These are phyloP conservation scores for Ilyonectria mors-panacis DNA, from an alignment of 2,329 filamentous ascomycete species.

Conservation along the genomic window DNA sequence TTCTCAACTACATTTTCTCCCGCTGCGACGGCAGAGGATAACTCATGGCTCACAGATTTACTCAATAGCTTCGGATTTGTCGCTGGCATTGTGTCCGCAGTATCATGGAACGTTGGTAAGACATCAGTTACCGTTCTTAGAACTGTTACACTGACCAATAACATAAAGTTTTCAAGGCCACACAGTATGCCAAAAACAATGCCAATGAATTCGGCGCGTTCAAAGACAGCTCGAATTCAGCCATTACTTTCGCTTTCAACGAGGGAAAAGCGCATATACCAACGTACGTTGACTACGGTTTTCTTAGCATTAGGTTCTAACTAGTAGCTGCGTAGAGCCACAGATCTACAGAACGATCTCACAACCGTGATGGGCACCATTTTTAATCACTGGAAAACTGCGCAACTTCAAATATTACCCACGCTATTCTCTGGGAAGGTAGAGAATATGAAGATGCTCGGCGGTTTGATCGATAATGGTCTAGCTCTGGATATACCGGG, in stretches of 20 bases:
- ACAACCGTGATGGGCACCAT: not conserved
- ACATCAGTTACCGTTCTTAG: not conserved
- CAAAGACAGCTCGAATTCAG: too few relatives aligned
- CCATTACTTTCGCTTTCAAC: too few relatives aligned
- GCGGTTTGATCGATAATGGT: not conserved
- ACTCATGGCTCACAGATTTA: not conserved
- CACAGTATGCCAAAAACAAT: not conserved
- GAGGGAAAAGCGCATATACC: too few relatives aligned
- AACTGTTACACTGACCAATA: not conserved
- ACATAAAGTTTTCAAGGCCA: not conserved
- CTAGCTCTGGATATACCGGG: not conserved
- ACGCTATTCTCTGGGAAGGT: not conserved
- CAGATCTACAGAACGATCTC: not conserved
- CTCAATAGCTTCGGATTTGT: not conserved
- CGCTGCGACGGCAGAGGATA: not conserved
- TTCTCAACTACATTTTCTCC: constrained; percentile 10
- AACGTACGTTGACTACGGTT: too few relatives aligned
- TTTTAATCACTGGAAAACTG: not conserved
- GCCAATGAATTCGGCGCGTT: not conserved
- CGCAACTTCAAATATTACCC: not conserved
- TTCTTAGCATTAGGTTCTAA: too few relatives aligned
- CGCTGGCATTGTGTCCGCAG: not conserved
- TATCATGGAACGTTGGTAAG: not conserved
- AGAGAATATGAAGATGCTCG: not conserved
- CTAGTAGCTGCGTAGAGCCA: too few relatives aligned